These are phyloP conservation scores for Paramecium primaurelia DNA, from an alignment of 73 alveolate species.

Conservation along the genomic window DNA sequence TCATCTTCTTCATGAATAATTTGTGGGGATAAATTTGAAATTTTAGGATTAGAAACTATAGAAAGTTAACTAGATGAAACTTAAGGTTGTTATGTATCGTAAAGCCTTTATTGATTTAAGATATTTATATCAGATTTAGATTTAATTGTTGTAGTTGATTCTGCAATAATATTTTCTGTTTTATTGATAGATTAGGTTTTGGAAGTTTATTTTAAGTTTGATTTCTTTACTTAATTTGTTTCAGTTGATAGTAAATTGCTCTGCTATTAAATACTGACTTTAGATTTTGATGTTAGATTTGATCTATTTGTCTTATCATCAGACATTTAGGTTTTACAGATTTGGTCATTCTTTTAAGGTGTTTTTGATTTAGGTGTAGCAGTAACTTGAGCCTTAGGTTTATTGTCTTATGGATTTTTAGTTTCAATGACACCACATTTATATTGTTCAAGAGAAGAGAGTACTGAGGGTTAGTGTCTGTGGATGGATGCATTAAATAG, in stretches of 20 bases:
- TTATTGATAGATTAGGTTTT: background rate
- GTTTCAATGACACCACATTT: conserved; percentile 1
- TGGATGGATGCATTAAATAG: conserved; percentile 12
- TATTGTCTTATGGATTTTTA: background rate
- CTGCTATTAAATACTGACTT: background rate
- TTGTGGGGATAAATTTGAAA: background rate
- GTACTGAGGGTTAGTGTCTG: background rate
- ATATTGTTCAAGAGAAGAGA: background rate
- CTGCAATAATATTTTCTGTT: background rate
- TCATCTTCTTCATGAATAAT: conserved; percentile 1
- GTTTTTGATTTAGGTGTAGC: background rate
- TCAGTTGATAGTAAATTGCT: background rate
- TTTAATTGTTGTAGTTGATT: background rate
- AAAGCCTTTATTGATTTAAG: background rate
- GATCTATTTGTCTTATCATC: background rate
- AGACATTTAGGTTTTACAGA: background rate
- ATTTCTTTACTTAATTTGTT: background rate
- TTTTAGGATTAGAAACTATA: background rate
- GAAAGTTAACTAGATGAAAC: background rate
- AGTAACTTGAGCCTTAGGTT: background rate
- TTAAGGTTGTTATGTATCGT: background rate
- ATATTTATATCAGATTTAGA: background rate
- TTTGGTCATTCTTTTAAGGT: background rate
- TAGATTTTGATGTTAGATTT: background rate
- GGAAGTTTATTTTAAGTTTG: background rate